Percentiles rank a stretch among this genome's conserved stretches.
These are phyloP conservation scores for Paragyromitra xinjiangensis DNA, from an alignment of 495 filamentous ascomycete genomes.

Conservation along the genomic window DNA sequence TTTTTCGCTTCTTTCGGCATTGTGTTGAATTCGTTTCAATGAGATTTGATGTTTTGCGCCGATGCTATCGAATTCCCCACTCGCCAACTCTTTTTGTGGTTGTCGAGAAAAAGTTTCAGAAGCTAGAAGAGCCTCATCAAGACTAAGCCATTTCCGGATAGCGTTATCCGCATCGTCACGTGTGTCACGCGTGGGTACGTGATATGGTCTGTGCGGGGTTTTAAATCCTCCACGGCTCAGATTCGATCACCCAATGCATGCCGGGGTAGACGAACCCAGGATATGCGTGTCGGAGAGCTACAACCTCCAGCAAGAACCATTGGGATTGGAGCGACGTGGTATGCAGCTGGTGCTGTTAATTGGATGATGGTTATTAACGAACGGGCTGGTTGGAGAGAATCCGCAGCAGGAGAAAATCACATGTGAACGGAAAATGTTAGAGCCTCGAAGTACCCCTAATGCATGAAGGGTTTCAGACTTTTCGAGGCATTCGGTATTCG, in stretches of 20 bases:
- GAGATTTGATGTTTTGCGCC: slow-evolving; percentile 1
- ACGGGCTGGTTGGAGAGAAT: not conserved
- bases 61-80: not conserved
- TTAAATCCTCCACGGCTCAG: not conserved
- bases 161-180: not conserved
- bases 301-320: not conserved
- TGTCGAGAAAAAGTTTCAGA: slow-evolving; percentile 24
- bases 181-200: slow-evolving; percentile 1
- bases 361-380: not conserved
- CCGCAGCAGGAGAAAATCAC: not conserved
- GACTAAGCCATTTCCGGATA: not conserved
- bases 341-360: not conserved
- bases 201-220: not conserved
- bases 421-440: not conserved
- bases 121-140: slow-evolving; percentile 6
- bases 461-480: not conserved
- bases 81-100: not conserved
- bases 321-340: not conserved
- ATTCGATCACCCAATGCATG: not conserved
- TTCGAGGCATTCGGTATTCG: not conserved
- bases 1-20: slow-evolving; percentile 73
- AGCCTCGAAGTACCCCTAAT: not conserved
- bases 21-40: slow-evolving; percentile 6
- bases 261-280: too few species aligned
- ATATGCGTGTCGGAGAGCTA: not conserved